phyloP scores from a whole-genome alignment of 768 basidiomycete genomes.

The Lactarius quietus region DNA sequence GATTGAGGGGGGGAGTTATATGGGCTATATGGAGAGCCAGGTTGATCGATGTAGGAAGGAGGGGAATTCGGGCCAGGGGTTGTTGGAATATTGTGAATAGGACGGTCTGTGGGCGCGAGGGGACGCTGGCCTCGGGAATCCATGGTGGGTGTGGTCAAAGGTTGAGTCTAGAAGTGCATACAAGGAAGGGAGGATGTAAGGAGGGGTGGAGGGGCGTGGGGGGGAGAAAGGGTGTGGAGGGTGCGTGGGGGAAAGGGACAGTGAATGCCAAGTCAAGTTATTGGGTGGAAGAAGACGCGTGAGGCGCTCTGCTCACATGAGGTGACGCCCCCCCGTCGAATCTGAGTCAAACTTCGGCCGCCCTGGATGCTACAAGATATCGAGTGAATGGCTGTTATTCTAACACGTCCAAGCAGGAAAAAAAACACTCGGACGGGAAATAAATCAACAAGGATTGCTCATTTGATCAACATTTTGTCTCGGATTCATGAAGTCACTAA shows the following conservation, averaged over 20 bases:
- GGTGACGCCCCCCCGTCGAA: background rate
- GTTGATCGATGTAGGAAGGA: constrained; percentile 28
- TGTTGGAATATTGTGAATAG: constrained; percentile 28
- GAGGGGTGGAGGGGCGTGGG: no score
- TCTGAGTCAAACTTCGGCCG: background rate
- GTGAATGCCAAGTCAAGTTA: constrained; percentile 5
- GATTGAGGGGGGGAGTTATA: constrained; percentile 27
- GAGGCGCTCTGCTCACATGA: background rate
- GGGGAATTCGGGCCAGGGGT: constrained; percentile 28
- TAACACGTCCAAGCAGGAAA: background rate
- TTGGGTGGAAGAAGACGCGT: background rate
- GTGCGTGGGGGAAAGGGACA: constrained; percentile 17
- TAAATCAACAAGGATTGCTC: background rate
- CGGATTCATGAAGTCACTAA: background rate
- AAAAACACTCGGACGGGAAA: background rate
- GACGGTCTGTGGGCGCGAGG: constrained; percentile 36
- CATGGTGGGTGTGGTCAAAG: constrained; percentile 28
- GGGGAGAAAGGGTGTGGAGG: constrained; percentile 43
- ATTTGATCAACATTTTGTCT: background rate
- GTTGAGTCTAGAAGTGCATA: constrained; percentile 13
- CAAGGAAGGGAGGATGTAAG: constrained; percentile 5
- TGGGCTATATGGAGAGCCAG: constrained; percentile 26
- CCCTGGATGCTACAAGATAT: background rate
- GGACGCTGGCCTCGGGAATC: constrained; percentile 37
- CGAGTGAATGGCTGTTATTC: background rate